Base-by-base conservation (phyloP, 306 rosid species). In the Ormosia semicastrata region DNA sequence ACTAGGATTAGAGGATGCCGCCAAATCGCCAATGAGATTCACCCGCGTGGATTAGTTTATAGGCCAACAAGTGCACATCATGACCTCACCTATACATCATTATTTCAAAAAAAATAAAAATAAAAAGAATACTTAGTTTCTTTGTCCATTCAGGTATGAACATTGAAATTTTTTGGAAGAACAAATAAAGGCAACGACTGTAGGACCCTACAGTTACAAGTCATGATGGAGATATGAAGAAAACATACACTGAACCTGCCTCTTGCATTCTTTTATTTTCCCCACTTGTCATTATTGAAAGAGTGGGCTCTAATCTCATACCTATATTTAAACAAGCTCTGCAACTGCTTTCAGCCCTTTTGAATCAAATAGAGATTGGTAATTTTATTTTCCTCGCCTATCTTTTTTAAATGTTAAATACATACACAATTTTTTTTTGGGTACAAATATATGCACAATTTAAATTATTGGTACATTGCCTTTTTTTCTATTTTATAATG, bases 61-160 rank as follows among this genome's bases (percentile, higher is more conserved):
- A 54, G 58, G 46, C 43, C 53, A 77, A 77, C 63, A 65, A 59
- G 47, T 44, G 88, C 88, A 84, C 44, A 87, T 85, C 87, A 75
- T 91, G 95, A 91, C 84, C 82, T 87, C 86, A 89, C 54, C 11
- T 66, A 82, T 85, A 74, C 92, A 75, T 89, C 92, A 87, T 81
- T 14, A 46, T 80, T n/a, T n/a, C 14, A 2, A 0, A 33, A 33
- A 3, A 7, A 1, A 56, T 29, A 6, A 58, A 17, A 59, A 3
- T 24, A 72, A 62, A 15, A 29, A n/a, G 10, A 29, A 18, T 33
- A 54, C 14, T 32, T 8, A 37, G 53, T 46, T 18, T 59, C 9
- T 43, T 69, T 32, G 9, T 0, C 41, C 41, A 57, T 8, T 53
- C 4, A 54, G 2, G 56, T 50, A 62, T 62, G 74, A 72, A 77